phyloP scores from a whole-genome alignment of 805 yeast genomes.

The Starmera amethionina region DNA sequence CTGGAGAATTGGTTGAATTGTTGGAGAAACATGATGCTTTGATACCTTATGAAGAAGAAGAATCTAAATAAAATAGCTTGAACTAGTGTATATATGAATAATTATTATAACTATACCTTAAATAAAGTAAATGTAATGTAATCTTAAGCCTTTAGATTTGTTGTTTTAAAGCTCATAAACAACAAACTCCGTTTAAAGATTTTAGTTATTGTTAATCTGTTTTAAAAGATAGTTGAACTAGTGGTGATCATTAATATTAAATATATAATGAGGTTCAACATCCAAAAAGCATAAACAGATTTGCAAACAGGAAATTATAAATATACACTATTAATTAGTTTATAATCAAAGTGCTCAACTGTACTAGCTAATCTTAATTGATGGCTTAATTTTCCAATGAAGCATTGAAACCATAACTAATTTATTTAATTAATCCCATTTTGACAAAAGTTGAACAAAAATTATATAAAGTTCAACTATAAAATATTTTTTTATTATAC shows the following conservation, averaged over 20 bases:
- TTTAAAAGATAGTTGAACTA: background rate
- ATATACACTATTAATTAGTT: background rate
- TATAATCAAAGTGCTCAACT: too few relatives aligned
- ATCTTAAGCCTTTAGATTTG: conserved; percentile 35
- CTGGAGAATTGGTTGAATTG: conserved; percentile 83
- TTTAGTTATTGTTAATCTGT: background rate
- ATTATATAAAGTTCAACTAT: too few relatives aligned
- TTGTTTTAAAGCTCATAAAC: conserved; percentile 17
- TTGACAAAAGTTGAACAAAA: too few relatives aligned
- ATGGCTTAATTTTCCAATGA: too few relatives aligned
- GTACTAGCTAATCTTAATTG: too few relatives aligned
- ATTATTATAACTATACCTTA: too few relatives aligned
- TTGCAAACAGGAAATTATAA: background rate
- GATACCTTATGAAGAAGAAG: conserved; percentile 66
- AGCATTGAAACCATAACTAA: too few relatives aligned
- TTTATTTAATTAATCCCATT: too few relatives aligned
- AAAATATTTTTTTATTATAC: too few relatives aligned
- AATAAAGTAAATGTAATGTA: conserved; percentile 11
- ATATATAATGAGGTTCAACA: background rate
- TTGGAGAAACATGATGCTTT: conserved; percentile 72
- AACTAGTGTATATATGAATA: conserved; percentile 1
- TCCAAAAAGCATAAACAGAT: background rate
- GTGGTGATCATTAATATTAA: too few relatives aligned
- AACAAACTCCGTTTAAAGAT: conserved; percentile 31
- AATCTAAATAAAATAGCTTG: background rate